phyloP scores from a whole-genome alignment of 306 rosid species.

The Coriaria nepalensis region DNA sequence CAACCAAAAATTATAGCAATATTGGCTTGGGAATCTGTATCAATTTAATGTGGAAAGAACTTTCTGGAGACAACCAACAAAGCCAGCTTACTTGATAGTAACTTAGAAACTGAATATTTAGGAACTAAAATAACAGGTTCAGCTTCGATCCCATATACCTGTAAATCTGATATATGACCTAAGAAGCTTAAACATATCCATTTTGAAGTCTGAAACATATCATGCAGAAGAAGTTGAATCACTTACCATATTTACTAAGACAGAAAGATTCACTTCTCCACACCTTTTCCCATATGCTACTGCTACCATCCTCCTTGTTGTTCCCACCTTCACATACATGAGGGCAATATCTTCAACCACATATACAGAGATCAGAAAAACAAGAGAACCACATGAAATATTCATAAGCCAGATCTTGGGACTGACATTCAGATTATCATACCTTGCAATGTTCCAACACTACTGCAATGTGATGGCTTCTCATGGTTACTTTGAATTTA shows the following conservation, averaged over 20 bases:
- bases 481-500: constrained; percentile 54
- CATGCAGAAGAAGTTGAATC: background rate
- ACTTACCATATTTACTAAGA: constrained; percentile 74
- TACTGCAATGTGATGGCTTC: constrained; percentile 63
- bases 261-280: constrained; percentile 68
- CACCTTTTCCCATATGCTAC: constrained; percentile 70
- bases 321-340: constrained; percentile 63
- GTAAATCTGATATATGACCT: background rate
- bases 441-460: constrained; percentile 88
- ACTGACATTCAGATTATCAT: constrained; percentile 10
- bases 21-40: too few species aligned
- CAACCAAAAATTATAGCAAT: too few species aligned
- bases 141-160: too few species aligned
- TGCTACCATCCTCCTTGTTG: constrained; percentile 67
- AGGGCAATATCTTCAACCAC: constrained; percentile 14
- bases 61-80: too few species aligned
- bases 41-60: too few species aligned
- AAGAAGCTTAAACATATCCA: background rate
- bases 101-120: too few species aligned
- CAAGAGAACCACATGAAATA: background rate
- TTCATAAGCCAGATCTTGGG: too few species aligned
- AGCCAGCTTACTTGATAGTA: too few species aligned
- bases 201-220: background rate
- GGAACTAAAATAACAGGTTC: too few species aligned
- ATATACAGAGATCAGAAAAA: constrained; percentile 12